Evolutionary conservation across 2,329 filamentous ascomycete genomes (phyloP), one percentile per base, ranked within the genome.

Genomic region (Esteya vermicola): DNA sequence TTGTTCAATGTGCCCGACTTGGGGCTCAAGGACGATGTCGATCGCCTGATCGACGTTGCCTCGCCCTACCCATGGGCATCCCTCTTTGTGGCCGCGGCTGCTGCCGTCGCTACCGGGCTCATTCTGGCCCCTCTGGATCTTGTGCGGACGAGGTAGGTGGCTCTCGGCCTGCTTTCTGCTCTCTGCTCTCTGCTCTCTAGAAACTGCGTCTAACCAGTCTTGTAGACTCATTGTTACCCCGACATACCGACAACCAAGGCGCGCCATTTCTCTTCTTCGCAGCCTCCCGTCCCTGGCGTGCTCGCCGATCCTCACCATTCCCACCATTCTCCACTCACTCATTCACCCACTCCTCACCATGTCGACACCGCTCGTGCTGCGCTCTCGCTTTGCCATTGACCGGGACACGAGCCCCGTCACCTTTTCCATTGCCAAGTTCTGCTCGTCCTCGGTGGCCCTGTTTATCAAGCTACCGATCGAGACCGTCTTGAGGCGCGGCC

Each of bases 401-500:
- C 83, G 82, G 20, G 72, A 91, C 41, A 63, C 81, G 23, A 85
- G 85, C 6, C 88, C 91, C 0, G 77, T 78, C 33, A 73, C 82
- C 13, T 96, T 93, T 65, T 85, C 81, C 18, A 56, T 94, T 34
- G 76, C 78, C 52, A 84, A 84, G 39, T 94, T 96, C 60, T 67
- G 84, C 48, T 77, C 84, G 13, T 86, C 84, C 3, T 78, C 79
- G 1, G 68, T 77, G 3, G 88, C 93, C 36, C 72, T 96, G 25
- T 82, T 91, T 51, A 60, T 94, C 48, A 88, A 89, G 53, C 74
- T 96, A 12, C 91, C 91, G 0, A 67, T 96, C 5, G 91, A 98
- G 60, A 96, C 89, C 1, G 82, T 94, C 14, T 70, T 96, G 8
- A 79, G 91, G 36, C 76, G 91, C 44, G 89, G 85, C 6, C 91